Base-by-base conservation (phyloP, 2,329 filamentous ascomycete species). In the Xenoacremonium recifei region DNA sequence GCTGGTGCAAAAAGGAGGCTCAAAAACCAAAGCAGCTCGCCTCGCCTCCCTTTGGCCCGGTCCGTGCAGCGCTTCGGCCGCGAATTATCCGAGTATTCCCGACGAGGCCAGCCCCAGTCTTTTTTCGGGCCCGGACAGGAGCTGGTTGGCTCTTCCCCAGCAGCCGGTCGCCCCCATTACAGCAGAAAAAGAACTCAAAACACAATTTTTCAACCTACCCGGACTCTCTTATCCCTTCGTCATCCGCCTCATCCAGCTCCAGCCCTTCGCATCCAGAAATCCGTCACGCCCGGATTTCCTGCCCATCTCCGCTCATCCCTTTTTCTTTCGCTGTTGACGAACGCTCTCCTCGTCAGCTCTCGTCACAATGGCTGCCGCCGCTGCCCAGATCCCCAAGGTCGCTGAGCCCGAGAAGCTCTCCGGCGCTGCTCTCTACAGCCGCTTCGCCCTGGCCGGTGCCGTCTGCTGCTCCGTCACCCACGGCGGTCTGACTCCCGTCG, bases 401-500 rank as follows among this genome's bases (percentile, higher is more conserved):
- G 58, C 58, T 46, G 64, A 69, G 51, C 66, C 69, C 44, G 50
- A 62, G 51, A 66, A 72, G 67, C 67, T 70, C 49, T 65, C 64
- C 51, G 75, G 73, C 55, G 4, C 90, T 57, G 75, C 69, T 47
- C 88, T 99, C 61, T 97, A 97, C 85, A 88, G 89, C 62, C 84
- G 89, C 73, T 96, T 96, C 77, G 92, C 93, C 74, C 87, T 99
- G 63, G 91, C 93, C 63, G 93, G 93, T 75, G 93, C 93, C 62
- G 77, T 97, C 79, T 96, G 93, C 85, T 99, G 93, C 75, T 93
- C 91, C 61, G 77, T 97, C 75, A 99, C 93, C 67, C 93, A 99
- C 82, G 93, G 92, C 72, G 87, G 80, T 65, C 84, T 97, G 63
- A 99, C 93, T 59, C 93, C 93, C 66, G 90, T 99, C 72, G 93